Evolutionary conservation across 352 stramenopile species (phyloP), one percentile per base, ranked within the genome.

Genomic region (Globisporangium okanoganense): DNA sequence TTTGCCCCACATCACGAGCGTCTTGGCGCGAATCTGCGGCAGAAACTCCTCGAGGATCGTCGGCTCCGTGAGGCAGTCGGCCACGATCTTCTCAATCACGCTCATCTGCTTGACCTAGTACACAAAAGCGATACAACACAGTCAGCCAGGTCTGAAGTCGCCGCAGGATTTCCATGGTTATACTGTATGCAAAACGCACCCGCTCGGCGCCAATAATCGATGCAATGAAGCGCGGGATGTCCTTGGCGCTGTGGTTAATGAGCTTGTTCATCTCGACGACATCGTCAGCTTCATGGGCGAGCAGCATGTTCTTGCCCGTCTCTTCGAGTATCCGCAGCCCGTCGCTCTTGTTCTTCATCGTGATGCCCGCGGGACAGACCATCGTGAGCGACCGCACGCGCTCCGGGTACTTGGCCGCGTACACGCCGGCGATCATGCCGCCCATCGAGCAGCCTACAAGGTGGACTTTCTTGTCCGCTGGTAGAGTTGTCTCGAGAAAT

Each of bases 401-500:
- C 2, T 85, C 62, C 3, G 83, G 79, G 57, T 88, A 87, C 59
- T 76, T 70, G n/a, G 80, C 79, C 6, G 83, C 71, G 60, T 88
- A 92, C 20, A 85, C 72, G 18, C 83, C 83, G 1, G 78, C 78
- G 43, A 92, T 70, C 79, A 92, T 87, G 14, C 78, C 83, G 52
- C 83, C 83, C 83, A 92, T 90, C 38, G 78, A 89, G 63, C 79
- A 89, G 9, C 83, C 83, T 14, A 90, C 67, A 8, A 92, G 53
- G 48, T 92, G 83, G n/a, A 92, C 70, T 58, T 85, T 86, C 54
- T 77, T 76, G 51, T 79, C 67, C 13, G 67, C 31, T 2, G 69
- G 61, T 25, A 92, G 63, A n/a, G 79, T 75, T 22, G 69, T 71
- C 29, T 85, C 61, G 10, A 92, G 61, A 45, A 92, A 90, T 27